A percentile compares a stretch with the other conserved stretches of the same genome.
Conservation (phyloP, 225 moss, liverwort and hornwort species). For the Antitrichia curtipendula region DNA sequence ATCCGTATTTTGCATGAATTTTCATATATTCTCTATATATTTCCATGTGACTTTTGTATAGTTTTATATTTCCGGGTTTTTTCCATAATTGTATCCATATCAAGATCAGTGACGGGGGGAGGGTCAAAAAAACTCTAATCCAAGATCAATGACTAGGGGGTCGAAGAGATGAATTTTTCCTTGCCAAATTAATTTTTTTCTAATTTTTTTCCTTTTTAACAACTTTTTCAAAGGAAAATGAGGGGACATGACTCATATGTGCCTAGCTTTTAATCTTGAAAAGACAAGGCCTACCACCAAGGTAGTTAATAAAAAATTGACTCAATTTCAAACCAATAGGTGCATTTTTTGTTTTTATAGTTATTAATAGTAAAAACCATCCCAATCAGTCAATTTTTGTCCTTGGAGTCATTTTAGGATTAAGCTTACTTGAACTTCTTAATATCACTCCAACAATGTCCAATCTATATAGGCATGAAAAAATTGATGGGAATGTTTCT, state of each 20-base stretch:
- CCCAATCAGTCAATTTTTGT: background rate
- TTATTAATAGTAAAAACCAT: background rate
- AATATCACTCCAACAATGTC: background rate
- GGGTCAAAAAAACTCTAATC: too few relatives aligned
- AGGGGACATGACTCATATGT: background rate
- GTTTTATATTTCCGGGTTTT: too few relatives aligned
- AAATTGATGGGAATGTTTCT: background rate
- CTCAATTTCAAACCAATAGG: background rate
- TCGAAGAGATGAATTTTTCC: too few relatives aligned
- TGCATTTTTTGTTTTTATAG: background rate
- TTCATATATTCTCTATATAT: too few relatives aligned
- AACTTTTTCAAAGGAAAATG: too few relatives aligned
- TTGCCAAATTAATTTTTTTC: too few relatives aligned
- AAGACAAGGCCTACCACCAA: background rate
- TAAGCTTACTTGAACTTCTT: background rate
- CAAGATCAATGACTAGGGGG: too few relatives aligned
- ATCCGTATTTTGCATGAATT: too few relatives aligned
- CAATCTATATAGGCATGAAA: background rate
- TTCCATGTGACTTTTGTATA: too few relatives aligned
- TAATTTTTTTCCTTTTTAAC: too few relatives aligned
- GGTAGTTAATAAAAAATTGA: background rate
- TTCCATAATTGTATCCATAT: too few relatives aligned
- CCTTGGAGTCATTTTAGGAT: fast-evolving
- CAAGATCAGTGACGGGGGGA: too few relatives aligned
- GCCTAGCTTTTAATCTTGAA: background rate